Conservation (phyloP, 2,329 filamentous ascomycete species). For the Claviceps humidiphila region DNA sequence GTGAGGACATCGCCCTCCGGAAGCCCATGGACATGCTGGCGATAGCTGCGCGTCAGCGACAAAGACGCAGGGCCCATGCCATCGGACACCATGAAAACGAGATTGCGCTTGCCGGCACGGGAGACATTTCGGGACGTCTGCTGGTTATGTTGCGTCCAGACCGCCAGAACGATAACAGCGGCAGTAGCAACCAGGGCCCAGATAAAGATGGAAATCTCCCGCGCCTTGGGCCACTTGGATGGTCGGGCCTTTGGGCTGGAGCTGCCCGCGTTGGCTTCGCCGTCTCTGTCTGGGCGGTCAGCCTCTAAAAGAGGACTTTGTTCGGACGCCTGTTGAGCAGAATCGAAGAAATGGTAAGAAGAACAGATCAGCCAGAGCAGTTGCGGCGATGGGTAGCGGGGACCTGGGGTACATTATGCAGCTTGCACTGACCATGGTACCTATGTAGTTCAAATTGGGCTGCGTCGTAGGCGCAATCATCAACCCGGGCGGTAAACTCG, state of each 20-base stretch:
- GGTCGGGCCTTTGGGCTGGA: conserved; percentile 56
- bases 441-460: no score
- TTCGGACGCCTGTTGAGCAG: conserved; percentile 3
- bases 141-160: conserved; percentile 61
- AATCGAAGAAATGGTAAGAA: not conserved
- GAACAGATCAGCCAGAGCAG: not conserved
- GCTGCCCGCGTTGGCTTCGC: conserved; percentile 68
- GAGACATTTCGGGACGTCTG: conserved; percentile 24
- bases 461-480: no score
- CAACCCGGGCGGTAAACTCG: no score
- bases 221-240: conserved; percentile 29
- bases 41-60: conserved; percentile 72
- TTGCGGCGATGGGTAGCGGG: not conserved
- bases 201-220: conserved; percentile 5
- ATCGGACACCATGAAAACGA: conserved; percentile 98
- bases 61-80: conserved; percentile 95
- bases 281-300: conserved; percentile 7
- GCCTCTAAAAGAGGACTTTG: conserved; percentile 2
- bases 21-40: conserved; percentile 63
- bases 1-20: conserved; percentile 62
- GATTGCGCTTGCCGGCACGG: conserved; percentile 63
- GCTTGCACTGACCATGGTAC: not conserved
- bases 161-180: conserved; percentile 16
- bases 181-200: conserved; percentile 4
- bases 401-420: not conserved